A percentile compares a stretch with the other conserved stretches of the same genome.
phyloP scores from a whole-genome alignment of 306 rosid genomes.

The Fagus crenata region DNA sequence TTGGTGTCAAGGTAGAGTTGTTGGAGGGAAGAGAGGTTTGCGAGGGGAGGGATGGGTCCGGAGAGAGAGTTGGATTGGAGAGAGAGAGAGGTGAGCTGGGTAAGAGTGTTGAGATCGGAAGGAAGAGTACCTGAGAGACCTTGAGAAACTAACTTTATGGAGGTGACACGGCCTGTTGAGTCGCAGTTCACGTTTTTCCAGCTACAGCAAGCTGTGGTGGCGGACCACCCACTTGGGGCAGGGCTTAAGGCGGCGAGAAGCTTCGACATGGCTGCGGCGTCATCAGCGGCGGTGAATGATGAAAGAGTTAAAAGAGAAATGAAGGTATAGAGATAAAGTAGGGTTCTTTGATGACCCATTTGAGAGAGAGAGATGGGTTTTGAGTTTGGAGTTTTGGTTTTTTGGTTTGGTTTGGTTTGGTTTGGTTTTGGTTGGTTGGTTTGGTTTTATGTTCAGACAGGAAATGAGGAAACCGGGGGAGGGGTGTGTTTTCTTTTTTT shows the following conservation, averaged over 20 bases:
- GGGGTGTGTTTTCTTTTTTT: no score
- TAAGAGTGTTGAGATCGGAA: slow-evolving; percentile 59
- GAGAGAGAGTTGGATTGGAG: slow-evolving; percentile 55
- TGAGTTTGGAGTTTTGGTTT: no score
- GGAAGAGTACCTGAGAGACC: background rate
- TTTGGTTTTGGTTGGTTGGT: no score
- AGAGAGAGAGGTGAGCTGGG: slow-evolving; percentile 48
- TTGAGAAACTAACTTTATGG: slow-evolving; percentile 38
- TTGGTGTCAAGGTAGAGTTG: slow-evolving; percentile 42
- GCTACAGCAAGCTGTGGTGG: slow-evolving; percentile 34
- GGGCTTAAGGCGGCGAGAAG: slow-evolving; percentile 36
- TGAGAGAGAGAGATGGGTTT: no score
- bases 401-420: no score
- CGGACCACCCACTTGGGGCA: slow-evolving; percentile 53
- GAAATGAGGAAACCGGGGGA: no score
- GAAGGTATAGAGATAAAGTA: no score
- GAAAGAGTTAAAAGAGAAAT: background rate
- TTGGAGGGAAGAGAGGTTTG: slow-evolving; percentile 52
- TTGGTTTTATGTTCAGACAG: no score
- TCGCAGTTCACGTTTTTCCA: slow-evolving; percentile 68
- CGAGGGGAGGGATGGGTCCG: slow-evolving; percentile 63
- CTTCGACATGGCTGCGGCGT: slow-evolving; percentile 45
- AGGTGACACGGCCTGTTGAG: slow-evolving; percentile 49
- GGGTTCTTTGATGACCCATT: no score
- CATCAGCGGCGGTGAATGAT: slow-evolving; percentile 40